Evolutionary conservation across 768 basidiomycete species (phyloP), one percentile per base, ranked within the genome.

Genomic region (Phlebiopsis flavidoalba): DNA sequence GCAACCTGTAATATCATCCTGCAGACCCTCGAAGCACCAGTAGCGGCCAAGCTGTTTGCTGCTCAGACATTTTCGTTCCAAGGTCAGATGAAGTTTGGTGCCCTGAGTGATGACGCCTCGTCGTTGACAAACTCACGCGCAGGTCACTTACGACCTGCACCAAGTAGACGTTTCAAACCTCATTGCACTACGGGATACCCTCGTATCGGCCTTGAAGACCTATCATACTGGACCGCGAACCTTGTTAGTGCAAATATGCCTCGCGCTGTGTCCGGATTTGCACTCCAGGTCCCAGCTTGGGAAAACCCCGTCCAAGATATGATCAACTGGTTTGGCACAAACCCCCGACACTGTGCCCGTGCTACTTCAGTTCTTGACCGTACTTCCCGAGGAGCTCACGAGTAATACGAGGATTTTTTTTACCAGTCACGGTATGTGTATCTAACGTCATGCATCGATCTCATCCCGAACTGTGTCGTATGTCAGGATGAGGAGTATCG

Each of bases 61-160:
- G 95, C 96, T 0, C 97, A 99, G 75, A 98, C 97, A 0, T 92
- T n/a, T 99, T 72, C 82, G 95, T 71, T 81, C 90, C 53, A 99
- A 99, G 82, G 97, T 93, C 63, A 76, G 40, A 24, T 54, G 52
- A 12, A 24, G 17, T 22, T 58, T 15, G 36, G 54, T n/a, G n/a
- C 36, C 19, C 37, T 19, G 8, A 15, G 35, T 33, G 22, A 14
- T 6, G 47, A 48, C 15, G 17, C 7, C 35, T 31, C 11, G 14
- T 31, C 46, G 19, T 37, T 59, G 12, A 24, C 40, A 37, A 55
- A 43, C 55, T 48, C 26, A 26, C 26, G 71, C 74, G 59, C 65
- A 99, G 97, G 93, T 98, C 65, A 92, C 87, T 12, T 98, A 94
- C 75, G 97, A 99, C 82, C 84, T 99, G 51, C 76, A 87, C 58